Evolutionary conservation across 2,329 filamentous ascomycete genomes (phyloP).

Genomic region (Colletotrichum caudatum): DNA sequence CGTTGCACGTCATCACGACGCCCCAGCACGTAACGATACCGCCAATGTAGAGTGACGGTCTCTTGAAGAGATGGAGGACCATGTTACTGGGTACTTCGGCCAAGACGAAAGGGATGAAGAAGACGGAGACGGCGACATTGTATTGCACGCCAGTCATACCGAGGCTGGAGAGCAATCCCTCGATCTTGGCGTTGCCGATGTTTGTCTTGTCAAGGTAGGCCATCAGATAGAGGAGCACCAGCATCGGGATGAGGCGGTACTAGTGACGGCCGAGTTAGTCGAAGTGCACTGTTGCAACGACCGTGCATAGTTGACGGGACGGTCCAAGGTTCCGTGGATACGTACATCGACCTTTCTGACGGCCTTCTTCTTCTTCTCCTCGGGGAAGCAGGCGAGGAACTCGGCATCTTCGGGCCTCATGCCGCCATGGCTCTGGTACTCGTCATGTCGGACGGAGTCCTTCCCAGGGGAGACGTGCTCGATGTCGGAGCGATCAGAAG

Average conservation of each 20-base stretch:
- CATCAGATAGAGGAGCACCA: conserved; percentile 49
- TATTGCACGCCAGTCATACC: conserved; percentile 66
- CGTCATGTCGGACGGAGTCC: conserved; percentile 43
- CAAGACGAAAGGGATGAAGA: conserved; percentile 73
- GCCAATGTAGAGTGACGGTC: conserved; percentile 59
- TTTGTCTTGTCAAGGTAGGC: conserved; percentile 50
- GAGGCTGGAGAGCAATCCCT: conserved; percentile 66
- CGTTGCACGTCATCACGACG: conserved; percentile 53
- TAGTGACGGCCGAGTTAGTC: conserved; percentile 19
- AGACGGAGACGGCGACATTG: conserved; percentile 69
- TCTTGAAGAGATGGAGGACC: conserved; percentile 53
- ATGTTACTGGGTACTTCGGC: conserved; percentile 56
- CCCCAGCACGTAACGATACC: conserved; percentile 53
- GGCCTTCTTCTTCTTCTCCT: conserved; percentile 47
- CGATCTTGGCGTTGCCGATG: conserved; percentile 65
- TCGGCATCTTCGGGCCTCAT: conserved; percentile 48
- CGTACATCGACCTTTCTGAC: conserved; percentile 49
- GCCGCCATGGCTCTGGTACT: conserved; percentile 40
- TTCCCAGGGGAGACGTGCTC: conserved; percentile 47
- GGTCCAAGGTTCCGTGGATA: conserved; percentile 1
- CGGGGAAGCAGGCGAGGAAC: conserved; percentile 49
- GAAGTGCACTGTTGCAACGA: too few relatives aligned
- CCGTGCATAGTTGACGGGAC: neutral
- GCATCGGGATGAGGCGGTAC: conserved; percentile 47
- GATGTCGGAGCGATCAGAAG: conserved; percentile 43